Base-by-base conservation (phyloP, 73 alveolate species). In the Paramecium sexaurelia region DNA sequence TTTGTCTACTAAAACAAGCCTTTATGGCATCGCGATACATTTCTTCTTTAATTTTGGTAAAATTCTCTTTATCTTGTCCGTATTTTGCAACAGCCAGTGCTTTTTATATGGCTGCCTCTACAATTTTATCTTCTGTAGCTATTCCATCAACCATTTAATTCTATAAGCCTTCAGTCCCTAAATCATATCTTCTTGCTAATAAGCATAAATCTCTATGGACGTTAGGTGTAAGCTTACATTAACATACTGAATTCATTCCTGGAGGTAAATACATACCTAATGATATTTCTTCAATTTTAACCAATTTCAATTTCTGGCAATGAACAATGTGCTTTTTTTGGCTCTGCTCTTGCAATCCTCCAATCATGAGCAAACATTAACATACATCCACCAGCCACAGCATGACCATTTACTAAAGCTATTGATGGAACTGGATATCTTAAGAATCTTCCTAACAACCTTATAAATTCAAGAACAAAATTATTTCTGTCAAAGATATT, bases 311-410 rank as follows among this genome's bases (percentile, higher is more conserved):
- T 41, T 78, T 78, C 75, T 4, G 73, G 40, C 7, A 78, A 40
- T 20, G 73, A 33, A 20, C 24, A n/a, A 19, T 37, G 24, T 11
- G 69, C 91, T 41, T 78, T 78, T 11, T 75, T 90, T 9, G 57
- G 40, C 22, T 86, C 92, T 6, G 87, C 92, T 27, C 87, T 67
- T 93, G 87, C 89, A 3, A 85, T 37, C 83, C 95, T 93, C 90
- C 73, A 93, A 85, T 95, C 96, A 71, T 91, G 95, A 22, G 95
- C 92, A 29, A 93, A 84, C 43, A 94, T 92, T 1, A 95, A 84
- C 88, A 95, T 88, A 78, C 92, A 71, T 15, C 98, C 98, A 17
- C 96, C 98, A 11, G 96, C 96, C 55, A 84, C 66, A 5, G 96
- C 93, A 73, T 93, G 96, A 4, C 98, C 98, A 93, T 91, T 95